These are phyloP conservation scores for Apiotrichum domesticum DNA, from an alignment of 1,284 basidiomycete species.

Conservation along the genomic window DNA sequence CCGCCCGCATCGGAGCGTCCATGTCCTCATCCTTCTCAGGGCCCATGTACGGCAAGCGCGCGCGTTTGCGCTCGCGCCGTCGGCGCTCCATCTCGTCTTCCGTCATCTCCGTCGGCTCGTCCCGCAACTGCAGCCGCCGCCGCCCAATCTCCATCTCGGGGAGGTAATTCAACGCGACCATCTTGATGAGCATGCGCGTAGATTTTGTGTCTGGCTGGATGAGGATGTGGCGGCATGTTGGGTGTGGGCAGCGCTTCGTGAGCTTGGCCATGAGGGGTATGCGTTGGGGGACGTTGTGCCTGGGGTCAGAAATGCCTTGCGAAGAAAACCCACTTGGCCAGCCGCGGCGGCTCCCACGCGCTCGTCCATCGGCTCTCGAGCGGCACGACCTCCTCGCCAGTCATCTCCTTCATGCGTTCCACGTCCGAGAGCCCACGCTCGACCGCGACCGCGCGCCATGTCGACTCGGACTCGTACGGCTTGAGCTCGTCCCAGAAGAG, in stretches of 20 bases:
- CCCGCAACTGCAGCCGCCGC: conserved; percentile 20
- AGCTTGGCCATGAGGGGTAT: conserved; percentile 88
- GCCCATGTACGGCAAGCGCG: background rate
- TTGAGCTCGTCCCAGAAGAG: conserved; percentile 37
- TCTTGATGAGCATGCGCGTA: conserved; percentile 92
- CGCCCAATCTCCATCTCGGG: conserved; percentile 71
- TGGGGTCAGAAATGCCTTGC: conserved; percentile 1
- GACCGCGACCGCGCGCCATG: conserved; percentile 29
- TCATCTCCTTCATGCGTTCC: conserved; percentile 57
- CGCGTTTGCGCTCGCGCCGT: conserved; percentile 7
- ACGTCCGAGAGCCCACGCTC: conserved; percentile 19
- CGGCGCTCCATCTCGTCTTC: conserved; percentile 8
- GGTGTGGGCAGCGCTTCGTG: conserved; percentile 80
- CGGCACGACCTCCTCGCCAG: conserved; percentile 57
- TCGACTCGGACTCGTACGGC: conserved; percentile 31
- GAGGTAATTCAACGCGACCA: conserved; percentile 87
- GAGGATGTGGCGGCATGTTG: conserved; percentile 83
- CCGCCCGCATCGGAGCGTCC: conserved; percentile 21
- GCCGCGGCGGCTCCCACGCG: conserved; percentile 67
- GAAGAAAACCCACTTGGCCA: conserved; percentile 55
- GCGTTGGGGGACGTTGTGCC: conserved; percentile 59
- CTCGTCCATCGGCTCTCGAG: conserved; percentile 74
- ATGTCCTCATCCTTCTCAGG: conserved; percentile 29
- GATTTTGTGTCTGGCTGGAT: conserved; percentile 98
- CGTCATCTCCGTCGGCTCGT: conserved; percentile 5